Conservation (phyloP, 805 yeast species). For the Candida schatavii region DNA sequence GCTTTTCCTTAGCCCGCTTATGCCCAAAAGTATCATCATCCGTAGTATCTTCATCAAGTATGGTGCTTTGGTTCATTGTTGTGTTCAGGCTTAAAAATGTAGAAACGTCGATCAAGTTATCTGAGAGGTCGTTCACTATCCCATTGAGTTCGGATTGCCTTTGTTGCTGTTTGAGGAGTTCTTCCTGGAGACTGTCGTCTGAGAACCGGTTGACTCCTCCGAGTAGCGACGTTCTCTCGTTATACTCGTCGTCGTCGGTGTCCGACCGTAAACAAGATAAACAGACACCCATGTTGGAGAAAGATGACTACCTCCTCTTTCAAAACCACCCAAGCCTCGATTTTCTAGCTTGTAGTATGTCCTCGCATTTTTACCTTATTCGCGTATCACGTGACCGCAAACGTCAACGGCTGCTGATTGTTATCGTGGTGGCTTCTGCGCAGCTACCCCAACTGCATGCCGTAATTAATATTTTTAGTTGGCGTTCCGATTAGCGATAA, state of each 20-base stretch:
- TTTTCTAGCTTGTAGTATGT: too few species aligned
- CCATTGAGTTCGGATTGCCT: constrained; percentile 46
- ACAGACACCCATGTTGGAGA: constrained; percentile 45
- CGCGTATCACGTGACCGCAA: too few species aligned
- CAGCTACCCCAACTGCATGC: too few species aligned
- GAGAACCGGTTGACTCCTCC: constrained; percentile 21
- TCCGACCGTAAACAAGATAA: constrained; percentile 41
- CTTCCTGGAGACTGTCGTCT: constrained; percentile 35
- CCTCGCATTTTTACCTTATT: too few species aligned
- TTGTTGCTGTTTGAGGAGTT: constrained; percentile 36
- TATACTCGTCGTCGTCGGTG: constrained; percentile 35
- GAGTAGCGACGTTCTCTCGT: constrained; percentile 39
- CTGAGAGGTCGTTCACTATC: constrained; percentile 44
- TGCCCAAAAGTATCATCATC: neutral
- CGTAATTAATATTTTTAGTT: too few species aligned
- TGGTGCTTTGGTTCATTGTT: constrained; percentile 7
- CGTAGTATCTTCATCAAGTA: neutral
- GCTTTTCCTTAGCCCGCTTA: constrained; percentile 14
- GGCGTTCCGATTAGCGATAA: too few species aligned
- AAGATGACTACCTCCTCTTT: too few species aligned
- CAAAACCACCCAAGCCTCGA: too few species aligned
- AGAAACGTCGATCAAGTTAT: constrained; percentile 36
- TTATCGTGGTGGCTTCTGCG: too few species aligned
- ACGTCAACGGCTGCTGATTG: too few species aligned
- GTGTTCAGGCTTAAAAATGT: constrained; percentile 22